Base-by-base conservation (phyloP, 78 protist genomes). In the Dictyostelium capitatum region DNA sequence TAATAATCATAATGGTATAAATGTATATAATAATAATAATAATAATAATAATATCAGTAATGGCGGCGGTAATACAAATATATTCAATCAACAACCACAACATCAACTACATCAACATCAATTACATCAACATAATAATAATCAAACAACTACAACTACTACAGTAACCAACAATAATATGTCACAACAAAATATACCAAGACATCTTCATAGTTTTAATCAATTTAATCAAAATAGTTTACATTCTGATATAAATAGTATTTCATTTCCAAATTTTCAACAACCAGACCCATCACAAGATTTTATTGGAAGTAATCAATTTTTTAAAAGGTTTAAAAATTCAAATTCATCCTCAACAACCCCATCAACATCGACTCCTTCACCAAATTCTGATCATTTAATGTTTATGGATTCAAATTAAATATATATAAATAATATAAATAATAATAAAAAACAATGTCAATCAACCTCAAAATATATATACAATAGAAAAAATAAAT, bases 111-210 rank as follows among this genome's bases (percentile, higher is more conserved):
- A 51, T 4, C 41, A 65, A 12, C 73, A 65, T 30, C 73, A 74
- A 23, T 6, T n/a, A 15, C 43, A 74, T 14, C 43, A 37, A 37
- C 43, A 37, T 37, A 37, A 37, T 37, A 37, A 37, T 57, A 57
- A 57, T 57, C 65, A 57, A 57, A 57, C 65, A 3, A 57, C 65
- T 57, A 57, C 65, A 57, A 57, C n/a, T 17, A n/a, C 65, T 57
- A 57, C 65, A 57, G n/a, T 3, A 57, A 57, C 65, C 19, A 57
- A 57, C 65, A 57, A 57, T 57, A 57, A 57, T n/a, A n/a, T n/a
- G n/a, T n/a, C n/a, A n/a, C 65, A 57, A 57, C 12, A 47, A n/a
- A 47, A 54, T 37, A 37, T 37, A 54, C 82, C 62, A 25, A 28
- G 28, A 11, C 69, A 50, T n/a, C 47, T 5, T 9, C 56, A 62